These are phyloP conservation scores for Teratosphaeriaceae sp. DNA, from an alignment of 2,329 filamentous ascomycete genomes.

Conservation along the genomic window DNA sequence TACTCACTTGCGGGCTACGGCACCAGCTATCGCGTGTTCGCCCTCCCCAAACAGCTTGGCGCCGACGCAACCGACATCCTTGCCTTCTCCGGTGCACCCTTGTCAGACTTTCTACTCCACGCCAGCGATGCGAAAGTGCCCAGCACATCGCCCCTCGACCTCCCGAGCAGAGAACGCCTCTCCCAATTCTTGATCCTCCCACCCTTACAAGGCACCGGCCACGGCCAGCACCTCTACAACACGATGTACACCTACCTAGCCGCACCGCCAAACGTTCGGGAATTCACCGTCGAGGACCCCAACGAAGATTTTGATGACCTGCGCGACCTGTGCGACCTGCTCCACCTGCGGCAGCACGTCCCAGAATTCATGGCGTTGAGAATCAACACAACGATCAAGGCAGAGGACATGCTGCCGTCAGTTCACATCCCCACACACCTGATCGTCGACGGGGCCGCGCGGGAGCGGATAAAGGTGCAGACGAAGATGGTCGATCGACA, in stretches of 20 bases:
- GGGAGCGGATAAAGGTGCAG: slow-evolving; percentile 52
- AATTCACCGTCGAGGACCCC: slow-evolving; percentile 91
- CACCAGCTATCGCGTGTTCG: slow-evolving; percentile 78
- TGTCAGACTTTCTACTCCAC: too few species aligned
- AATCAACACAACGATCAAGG: slow-evolving; percentile 47
- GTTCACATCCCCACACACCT: slow-evolving; percentile 49
- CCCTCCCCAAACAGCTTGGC: slow-evolving; percentile 25
- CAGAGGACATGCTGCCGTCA: slow-evolving; percentile 44
- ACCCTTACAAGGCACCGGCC: slow-evolving; percentile 73
- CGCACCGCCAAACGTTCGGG: slow-evolving; percentile 58
- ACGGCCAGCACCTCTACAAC: slow-evolving; percentile 74
- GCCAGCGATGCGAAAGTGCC: too few species aligned
- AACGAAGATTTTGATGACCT: slow-evolving; percentile 79
- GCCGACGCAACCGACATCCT: background rate
- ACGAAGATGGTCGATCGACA: slow-evolving; percentile 72
- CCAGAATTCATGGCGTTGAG: slow-evolving; percentile 26
- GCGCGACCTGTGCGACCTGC: slow-evolving; percentile 67
- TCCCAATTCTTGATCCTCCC: slow-evolving; percentile 92
- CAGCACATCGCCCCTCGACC: slow-evolving; percentile 45
- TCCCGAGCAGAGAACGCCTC: slow-evolving; percentile 74
- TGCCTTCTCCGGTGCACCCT: too few species aligned
- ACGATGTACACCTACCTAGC: slow-evolving; percentile 67
- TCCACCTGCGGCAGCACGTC: slow-evolving; percentile 50
- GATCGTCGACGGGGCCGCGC: slow-evolving; percentile 48
- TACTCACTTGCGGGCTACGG: slow-evolving; percentile 86